phyloP scores from a whole-genome alignment of 768 basidiomycete genomes.

The Suillus sp. region DNA sequence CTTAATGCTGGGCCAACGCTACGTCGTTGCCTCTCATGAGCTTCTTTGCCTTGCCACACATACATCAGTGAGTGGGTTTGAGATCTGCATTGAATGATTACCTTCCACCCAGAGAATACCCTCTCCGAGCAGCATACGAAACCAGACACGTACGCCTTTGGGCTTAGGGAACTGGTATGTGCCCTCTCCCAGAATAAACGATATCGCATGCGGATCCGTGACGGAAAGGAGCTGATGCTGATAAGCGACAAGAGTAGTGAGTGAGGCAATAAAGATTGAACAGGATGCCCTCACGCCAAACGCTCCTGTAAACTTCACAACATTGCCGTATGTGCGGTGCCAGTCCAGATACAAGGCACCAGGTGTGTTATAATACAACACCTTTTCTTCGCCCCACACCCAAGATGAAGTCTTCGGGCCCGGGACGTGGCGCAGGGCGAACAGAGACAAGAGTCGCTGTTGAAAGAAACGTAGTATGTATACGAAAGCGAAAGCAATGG shows the following conservation, averaged over 20 bases:
- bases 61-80: constrained; percentile 9
- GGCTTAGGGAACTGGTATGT: constrained; percentile 65
- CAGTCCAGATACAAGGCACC: constrained; percentile 54
- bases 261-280: constrained; percentile 12
- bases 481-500: constrained; percentile 26
- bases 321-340: constrained; percentile 54
- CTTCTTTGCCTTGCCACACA: constrained; percentile 46
- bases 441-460: constrained; percentile 36
- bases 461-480: constrained; percentile 36
- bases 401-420: constrained; percentile 52
- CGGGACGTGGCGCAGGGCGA: constrained; percentile 47
- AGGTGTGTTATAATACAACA: constrained; percentile 51
- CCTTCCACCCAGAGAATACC: constrained; percentile 72
- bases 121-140: constrained; percentile 58
- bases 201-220: constrained; percentile 54
- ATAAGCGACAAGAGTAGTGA: constrained; percentile 26
- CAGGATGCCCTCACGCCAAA: constrained; percentile 47
- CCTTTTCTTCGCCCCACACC: constrained; percentile 66
- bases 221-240: constrained; percentile 62
- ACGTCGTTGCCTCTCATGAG: constrained; percentile 57
- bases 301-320: constrained; percentile 57
- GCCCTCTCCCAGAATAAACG: constrained; percentile 55
- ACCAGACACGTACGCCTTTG: constrained; percentile 64
- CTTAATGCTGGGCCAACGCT: constrained; percentile 58
- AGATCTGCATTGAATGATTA: constrained; percentile 22